Conservation (phyloP, 352 stramenopile species). For the Plasmopara halstedii region DNA sequence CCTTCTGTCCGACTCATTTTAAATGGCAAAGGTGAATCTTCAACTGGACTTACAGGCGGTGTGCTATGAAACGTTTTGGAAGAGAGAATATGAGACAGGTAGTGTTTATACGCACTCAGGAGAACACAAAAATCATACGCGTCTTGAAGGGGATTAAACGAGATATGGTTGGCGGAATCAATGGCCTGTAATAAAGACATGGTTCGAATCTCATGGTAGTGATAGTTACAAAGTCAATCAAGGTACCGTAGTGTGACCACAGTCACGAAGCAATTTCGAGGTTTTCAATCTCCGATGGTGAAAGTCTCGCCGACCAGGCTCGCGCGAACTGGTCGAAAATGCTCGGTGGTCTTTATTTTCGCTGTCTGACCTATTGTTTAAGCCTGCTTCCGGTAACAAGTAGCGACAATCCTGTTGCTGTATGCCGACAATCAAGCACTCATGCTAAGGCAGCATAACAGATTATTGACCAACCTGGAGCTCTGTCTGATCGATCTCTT, state of each 20-base stretch:
- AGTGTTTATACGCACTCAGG: no score
- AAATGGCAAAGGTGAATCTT: slow-evolving; percentile 16
- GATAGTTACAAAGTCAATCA: background rate
- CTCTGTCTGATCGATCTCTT: background rate
- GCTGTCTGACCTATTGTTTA: background rate
- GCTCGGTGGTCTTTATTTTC: background rate
- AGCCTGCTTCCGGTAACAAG: no score
- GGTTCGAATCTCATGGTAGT: slow-evolving; percentile 1
- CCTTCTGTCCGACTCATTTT: slow-evolving; percentile 29
- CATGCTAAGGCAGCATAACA: background rate
- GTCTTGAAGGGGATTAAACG: background rate
- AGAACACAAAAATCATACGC: no score
- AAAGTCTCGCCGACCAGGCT: slow-evolving; percentile 1
- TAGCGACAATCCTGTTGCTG: slow-evolving; percentile 4
- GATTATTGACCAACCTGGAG: slow-evolving; percentile 6
- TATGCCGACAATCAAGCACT: background rate
- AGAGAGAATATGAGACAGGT: no score
- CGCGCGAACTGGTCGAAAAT: background rate
- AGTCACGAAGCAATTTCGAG: slow-evolving; percentile 1
- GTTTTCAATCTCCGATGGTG: slow-evolving; percentile 6
- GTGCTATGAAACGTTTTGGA: background rate
- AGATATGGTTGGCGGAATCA: background rate
- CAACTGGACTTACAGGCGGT: slow-evolving; percentile 5
- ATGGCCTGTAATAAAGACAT: slow-evolving; percentile 7
- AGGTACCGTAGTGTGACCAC: slow-evolving; percentile 10